Percentiles rank a stretch among this genome's conserved stretches.
Evolutionary conservation across 495 filamentous ascomycete species (phyloP).

Genomic region (Staphylotrichum tortipilum): DNA sequence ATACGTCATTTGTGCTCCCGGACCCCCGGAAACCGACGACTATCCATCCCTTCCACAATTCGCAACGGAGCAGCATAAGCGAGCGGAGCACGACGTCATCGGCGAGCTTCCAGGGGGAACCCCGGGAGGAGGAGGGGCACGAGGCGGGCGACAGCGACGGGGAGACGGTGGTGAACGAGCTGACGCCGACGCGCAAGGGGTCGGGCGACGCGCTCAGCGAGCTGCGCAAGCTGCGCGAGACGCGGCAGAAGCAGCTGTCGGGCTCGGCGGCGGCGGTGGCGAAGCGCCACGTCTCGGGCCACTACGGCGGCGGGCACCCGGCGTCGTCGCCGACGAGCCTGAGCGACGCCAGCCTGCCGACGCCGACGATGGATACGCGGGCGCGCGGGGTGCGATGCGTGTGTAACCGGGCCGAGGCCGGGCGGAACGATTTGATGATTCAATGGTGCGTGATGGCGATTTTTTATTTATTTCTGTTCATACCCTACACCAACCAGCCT

Average conservation of each 20-base stretch:
- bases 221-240: constrained; percentile 63
- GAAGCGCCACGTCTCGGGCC: constrained; percentile 12
- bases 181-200: constrained; percentile 19
- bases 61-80: constrained; percentile 40
- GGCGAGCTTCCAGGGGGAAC: constrained; percentile 25
- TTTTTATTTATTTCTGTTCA: too few relatives aligned
- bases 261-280: constrained; percentile 29
- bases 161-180: constrained; percentile 47
- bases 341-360: constrained; percentile 58
- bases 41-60: constrained; percentile 46
- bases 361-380: constrained; percentile 53
- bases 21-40: constrained; percentile 39
- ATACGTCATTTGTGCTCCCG: constrained; percentile 52
- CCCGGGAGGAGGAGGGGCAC: constrained; percentile 24
- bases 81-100: constrained; percentile 36
- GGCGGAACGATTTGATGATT: constrained; percentile 65
- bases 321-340: constrained; percentile 55
- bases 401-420: constrained; percentile 46
- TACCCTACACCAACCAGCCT: too few relatives aligned
- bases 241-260: constrained; percentile 45
- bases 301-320: constrained; percentile 16
- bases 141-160: constrained; percentile 55
- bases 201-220: constrained; percentile 48
- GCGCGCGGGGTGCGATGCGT: constrained; percentile 61
- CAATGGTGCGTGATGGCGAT: constrained; percentile 55